Evolutionary conservation across 352 stramenopile genomes (phyloP).

Genomic region (Phytophthora sansomeana): DNA sequence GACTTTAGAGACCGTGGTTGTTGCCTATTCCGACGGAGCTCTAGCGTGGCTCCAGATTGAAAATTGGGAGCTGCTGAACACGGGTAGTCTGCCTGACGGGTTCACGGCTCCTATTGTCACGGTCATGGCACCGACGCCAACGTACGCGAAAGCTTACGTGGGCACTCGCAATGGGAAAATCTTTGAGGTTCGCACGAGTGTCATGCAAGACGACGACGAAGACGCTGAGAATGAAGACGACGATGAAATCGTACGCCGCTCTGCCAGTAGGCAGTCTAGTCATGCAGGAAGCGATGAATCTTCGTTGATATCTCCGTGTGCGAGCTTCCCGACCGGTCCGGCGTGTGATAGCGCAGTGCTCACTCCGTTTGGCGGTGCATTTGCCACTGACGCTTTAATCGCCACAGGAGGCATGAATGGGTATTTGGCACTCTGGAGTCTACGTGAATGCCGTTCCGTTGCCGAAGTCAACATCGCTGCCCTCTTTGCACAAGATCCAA

Average conservation of each 20-base stretch:
- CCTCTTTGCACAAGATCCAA: constrained; percentile 48
- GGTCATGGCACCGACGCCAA: constrained; percentile 57
- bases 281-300: constrained; percentile 19
- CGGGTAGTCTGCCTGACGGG: constrained; percentile 35
- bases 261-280: constrained; percentile 1
- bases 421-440: constrained; percentile 58
- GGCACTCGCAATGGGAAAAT: constrained; percentile 62
- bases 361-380: constrained; percentile 62
- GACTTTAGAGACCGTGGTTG: constrained; percentile 58
- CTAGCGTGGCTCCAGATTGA: constrained; percentile 59
- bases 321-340: constrained; percentile 58
- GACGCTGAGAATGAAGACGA: constrained; percentile 69
- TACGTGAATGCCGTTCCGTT: constrained; percentile 52
- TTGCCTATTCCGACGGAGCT: constrained; percentile 57
- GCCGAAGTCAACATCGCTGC: constrained; percentile 45
- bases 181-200: constrained; percentile 68
- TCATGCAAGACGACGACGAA: constrained; percentile 65
- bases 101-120: constrained; percentile 29
- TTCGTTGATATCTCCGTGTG: constrained; percentile 51
- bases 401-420: constrained; percentile 62
- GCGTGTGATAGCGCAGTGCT: constrained; percentile 56
- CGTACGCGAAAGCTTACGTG: constrained; percentile 66
- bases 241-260: constrained; percentile 25
- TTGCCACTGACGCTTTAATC: constrained; percentile 54
- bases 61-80: constrained; percentile 55